Evolutionary conservation across 2,329 filamentous ascomycete species (phyloP), one percentile per base, ranked within the genome.

Genomic region (Hymenoscyphus occultus): DNA sequence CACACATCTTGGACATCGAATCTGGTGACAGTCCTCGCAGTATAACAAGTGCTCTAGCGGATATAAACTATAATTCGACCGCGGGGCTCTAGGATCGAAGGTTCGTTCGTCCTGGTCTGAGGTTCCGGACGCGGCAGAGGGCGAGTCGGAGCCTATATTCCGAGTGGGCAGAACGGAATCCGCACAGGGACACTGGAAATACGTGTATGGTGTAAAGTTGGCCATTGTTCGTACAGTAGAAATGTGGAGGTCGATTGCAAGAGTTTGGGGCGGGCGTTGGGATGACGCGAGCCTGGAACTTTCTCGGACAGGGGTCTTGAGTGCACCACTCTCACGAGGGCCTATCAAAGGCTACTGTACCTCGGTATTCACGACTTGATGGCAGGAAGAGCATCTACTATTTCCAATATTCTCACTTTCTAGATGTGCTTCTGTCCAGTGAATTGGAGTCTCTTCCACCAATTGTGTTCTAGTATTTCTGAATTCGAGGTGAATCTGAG

Each of bases 11-110:
- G 92, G 91, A 76, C 95, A 99, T 71, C 95, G 90, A 68, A 98
- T 96, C 78, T 97, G 90, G 76, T 96, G 92, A 77, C 95, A 99
- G 76, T 98, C 95, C 76, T 97, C 94, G 81, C 95, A 99, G 80
- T 96, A 99, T 51, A 98, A 84, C 32, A 99, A 85, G 75, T 97
- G 89, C 74, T 98, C 94, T 56, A 97, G 87, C 0, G 95, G 94
- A 75, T 94, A 97, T 39, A 99, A 83, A 70, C 92, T 93, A 81
- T 92, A 98, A 77, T 93, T 95, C 65, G 95, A 91, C 45, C 93
- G 89, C 16, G 91, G 86, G 67, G 89, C 88, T 72, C 90, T 88
- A 1, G 95, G 93, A 75, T 99, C 91, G 77, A 99, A 97, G 3
- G 91, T 90, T 67, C 84, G 83, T 65, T 92, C 91, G 69, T 92